Conservation (phyloP, 768 basidiomycete genomes). For the Kwoniella dendrophila region DNA sequence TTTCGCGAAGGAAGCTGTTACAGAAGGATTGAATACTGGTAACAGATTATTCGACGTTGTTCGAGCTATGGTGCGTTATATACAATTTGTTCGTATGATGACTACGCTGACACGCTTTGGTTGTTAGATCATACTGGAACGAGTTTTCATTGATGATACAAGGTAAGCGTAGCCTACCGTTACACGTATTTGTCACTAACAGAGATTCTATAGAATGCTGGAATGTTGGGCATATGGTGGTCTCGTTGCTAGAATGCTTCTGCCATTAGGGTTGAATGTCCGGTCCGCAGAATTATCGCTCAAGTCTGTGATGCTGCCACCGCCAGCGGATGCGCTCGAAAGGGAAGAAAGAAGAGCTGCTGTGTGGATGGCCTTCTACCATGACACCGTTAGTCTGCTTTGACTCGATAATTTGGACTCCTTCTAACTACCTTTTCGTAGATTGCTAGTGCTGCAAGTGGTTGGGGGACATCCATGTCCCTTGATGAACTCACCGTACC, state of each 20-base stretch:
- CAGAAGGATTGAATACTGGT: conserved; percentile 46
- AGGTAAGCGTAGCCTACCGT: conserved; percentile 9
- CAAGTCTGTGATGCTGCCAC: conserved; percentile 48
- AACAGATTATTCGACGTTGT: conserved; percentile 50
- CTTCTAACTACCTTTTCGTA: conserved; percentile 4
- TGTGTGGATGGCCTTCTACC: conserved; percentile 53
- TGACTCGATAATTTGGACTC: not conserved
- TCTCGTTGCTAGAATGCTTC: conserved; percentile 46
- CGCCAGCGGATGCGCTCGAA: conserved; percentile 48
- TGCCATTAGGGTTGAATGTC: conserved; percentile 47
- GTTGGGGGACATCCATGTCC: conserved; percentile 50
- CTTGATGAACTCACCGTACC: conserved; percentile 51
- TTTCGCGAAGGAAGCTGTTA: conserved; percentile 41
- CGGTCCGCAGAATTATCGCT: conserved; percentile 46
- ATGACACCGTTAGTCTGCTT: conserved; percentile 40
- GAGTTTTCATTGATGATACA: conserved; percentile 49
- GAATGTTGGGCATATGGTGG: conserved; percentile 51
- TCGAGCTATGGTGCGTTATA: conserved; percentile 40
- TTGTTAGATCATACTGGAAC: conserved; percentile 37
- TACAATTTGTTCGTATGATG: not conserved
- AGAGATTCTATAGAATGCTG: conserved; percentile 35
- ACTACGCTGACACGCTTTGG: not conserved
- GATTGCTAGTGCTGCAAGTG: conserved; percentile 43
- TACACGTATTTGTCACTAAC: not conserved
- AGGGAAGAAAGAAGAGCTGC: conserved; percentile 49